These are phyloP conservation scores for Beauveria sp. DNA, from an alignment of 2,329 filamentous ascomycete species.

Conservation along the genomic window DNA sequence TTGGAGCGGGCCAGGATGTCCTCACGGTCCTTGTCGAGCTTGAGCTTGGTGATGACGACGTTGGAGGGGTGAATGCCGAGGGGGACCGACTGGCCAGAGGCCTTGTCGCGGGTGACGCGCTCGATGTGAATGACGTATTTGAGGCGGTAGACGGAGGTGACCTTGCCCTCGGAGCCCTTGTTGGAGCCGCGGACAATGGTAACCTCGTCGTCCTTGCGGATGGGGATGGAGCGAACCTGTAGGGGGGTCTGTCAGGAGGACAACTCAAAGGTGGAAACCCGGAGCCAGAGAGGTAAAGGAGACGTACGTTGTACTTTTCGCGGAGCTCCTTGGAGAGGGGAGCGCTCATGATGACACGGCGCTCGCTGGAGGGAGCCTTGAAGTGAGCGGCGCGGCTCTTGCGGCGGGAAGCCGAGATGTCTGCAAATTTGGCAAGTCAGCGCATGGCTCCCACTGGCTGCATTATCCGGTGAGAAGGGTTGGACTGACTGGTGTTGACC, in stretches of 20 bases:
- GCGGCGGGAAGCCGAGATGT: slow-evolving; percentile 72
- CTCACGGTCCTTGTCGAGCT: slow-evolving; percentile 94
- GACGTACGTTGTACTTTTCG: slow-evolving; percentile 94
- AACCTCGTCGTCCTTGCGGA: slow-evolving; percentile 97
- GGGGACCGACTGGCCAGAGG: slow-evolving; percentile 90
- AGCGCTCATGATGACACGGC: slow-evolving; percentile 95
- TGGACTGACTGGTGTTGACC: slow-evolving; percentile 51
- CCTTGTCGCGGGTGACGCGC: slow-evolving; percentile 95
- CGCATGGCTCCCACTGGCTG: neutral
- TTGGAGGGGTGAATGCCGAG: slow-evolving; percentile 94
- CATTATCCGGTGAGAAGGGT: neutral
- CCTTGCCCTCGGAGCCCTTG: slow-evolving; percentile 98
- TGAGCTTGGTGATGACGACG: slow-evolving; percentile 97
- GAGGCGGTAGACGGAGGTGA: slow-evolving; percentile 94
- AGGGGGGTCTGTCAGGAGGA: neutral
- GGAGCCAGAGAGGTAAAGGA: neutral
- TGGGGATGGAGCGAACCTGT: slow-evolving; percentile 87
- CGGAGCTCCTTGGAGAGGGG: slow-evolving; percentile 93
- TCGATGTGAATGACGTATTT: slow-evolving; percentile 98
- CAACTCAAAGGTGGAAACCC: too few species aligned
- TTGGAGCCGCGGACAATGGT: slow-evolving; percentile 83
- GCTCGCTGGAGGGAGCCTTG: slow-evolving; percentile 85
- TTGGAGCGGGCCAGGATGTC: slow-evolving; percentile 80
- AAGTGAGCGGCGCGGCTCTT: slow-evolving; percentile 99
- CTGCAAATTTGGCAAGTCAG: slow-evolving; percentile 26